Evolutionary conservation across 2,329 filamentous ascomycete species (phyloP).

Genomic region (Gaeumannomyces tritici): DNA sequence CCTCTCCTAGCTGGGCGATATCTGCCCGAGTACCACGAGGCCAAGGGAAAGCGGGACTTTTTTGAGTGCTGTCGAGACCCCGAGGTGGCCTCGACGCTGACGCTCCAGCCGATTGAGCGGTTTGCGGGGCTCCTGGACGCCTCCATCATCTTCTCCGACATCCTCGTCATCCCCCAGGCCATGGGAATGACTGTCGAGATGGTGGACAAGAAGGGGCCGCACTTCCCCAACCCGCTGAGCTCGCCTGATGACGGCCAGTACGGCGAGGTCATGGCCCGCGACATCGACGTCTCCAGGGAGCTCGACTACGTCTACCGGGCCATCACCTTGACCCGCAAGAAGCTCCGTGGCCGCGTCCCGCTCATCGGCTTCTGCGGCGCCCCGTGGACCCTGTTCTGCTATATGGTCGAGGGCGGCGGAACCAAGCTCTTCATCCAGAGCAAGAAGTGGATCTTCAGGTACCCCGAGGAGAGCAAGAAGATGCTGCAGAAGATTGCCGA

Average conservation of each 20-base stretch:
- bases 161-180: conserved; percentile 93
- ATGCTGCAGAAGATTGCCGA: conserved; percentile 87
- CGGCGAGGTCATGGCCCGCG: conserved; percentile 59
- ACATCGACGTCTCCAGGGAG: conserved; percentile 78
- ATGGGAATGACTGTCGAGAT: conserved; percentile 99
- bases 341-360: conserved; percentile 79
- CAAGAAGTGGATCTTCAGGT: conserved; percentile 95
- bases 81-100: conserved; percentile 86
- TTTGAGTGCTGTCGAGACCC: conserved; percentile 95
- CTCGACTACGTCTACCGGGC: conserved; percentile 94
- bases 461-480: conserved; percentile 68
- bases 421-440: conserved; percentile 89
- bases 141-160: conserved; percentile 98
- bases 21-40: conserved; percentile 94
- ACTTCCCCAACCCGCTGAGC: conserved; percentile 79
- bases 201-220: conserved; percentile 93
- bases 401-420: conserved; percentile 97
- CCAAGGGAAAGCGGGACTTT: conserved; percentile 84
- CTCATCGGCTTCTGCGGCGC: conserved; percentile 95
- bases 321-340: conserved; percentile 81
- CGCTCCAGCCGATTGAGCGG: conserved; percentile 88
- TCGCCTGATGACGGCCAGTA: conserved; percentile 80
- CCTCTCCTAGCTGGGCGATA: conserved; percentile 70
- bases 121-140: conserved; percentile 86
- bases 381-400: conserved; percentile 93